Evolutionary conservation across 352 stramenopile genomes (phyloP).

Genomic region (Phytophthora pini): DNA sequence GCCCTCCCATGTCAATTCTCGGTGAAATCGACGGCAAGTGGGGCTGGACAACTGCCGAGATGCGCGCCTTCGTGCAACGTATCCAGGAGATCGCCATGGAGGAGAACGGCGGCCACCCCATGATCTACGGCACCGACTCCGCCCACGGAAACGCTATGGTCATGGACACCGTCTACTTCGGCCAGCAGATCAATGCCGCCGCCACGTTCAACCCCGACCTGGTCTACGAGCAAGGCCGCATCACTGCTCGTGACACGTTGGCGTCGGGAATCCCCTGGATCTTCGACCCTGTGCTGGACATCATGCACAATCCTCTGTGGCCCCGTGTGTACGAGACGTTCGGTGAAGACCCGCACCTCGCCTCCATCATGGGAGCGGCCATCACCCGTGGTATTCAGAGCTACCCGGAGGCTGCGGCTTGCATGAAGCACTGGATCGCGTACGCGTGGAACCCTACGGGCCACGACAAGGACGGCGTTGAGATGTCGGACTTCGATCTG

Average conservation of each 20-base stretch:
- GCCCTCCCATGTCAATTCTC: slow-evolving; percentile 36
- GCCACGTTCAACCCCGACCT: slow-evolving; percentile 83
- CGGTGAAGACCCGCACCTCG: slow-evolving; percentile 85
- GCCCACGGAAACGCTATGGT: slow-evolving; percentile 70
- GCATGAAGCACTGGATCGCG: slow-evolving; percentile 88
- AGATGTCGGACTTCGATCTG: slow-evolving; percentile 60
- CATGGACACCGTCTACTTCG: slow-evolving; percentile 79
- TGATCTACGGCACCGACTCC: slow-evolving; percentile 88
- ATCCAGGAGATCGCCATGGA: slow-evolving; percentile 81
- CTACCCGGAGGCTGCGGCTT: slow-evolving; percentile 56
- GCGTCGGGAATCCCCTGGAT: slow-evolving; percentile 86
- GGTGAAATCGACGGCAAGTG: slow-evolving; percentile 21
- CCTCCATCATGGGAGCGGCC: slow-evolving; percentile 81
- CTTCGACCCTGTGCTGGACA: slow-evolving; percentile 79
- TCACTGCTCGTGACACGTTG: slow-evolving; percentile 58
- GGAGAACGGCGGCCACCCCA: slow-evolving; percentile 57
- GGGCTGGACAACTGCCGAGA: slow-evolving; percentile 61
- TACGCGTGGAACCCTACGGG: slow-evolving; percentile 73
- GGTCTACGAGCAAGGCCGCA: slow-evolving; percentile 52
- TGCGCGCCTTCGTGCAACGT: slow-evolving; percentile 58
- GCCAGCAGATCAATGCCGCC: slow-evolving; percentile 79
- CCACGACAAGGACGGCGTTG: slow-evolving; percentile 77
- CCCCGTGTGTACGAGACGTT: slow-evolving; percentile 90
- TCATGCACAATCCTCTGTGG: slow-evolving; percentile 84
- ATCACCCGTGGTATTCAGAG: slow-evolving; percentile 77